Percentiles rank a stretch among this genome's conserved stretches.
phyloP scores from a whole-genome alignment of 179 eudicot species.

The Silene vulgaris region DNA sequence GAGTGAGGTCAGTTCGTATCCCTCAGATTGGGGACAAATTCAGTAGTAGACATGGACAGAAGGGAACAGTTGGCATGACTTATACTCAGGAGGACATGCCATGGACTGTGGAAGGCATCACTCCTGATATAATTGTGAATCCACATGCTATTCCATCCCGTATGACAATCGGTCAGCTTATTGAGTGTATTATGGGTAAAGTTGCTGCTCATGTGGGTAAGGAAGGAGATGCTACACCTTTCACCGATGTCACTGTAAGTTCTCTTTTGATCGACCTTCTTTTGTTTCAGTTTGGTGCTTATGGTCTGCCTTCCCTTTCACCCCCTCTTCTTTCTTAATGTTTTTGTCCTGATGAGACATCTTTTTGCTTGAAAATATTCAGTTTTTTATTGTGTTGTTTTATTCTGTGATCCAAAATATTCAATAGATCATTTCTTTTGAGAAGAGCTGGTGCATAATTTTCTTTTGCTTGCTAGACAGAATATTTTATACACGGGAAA shows the following conservation, averaged over 20 bases:
- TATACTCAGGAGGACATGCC: slow-evolving; percentile 98
- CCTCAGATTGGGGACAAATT: slow-evolving; percentile 95
- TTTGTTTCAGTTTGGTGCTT: not conserved
- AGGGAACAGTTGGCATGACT: slow-evolving; percentile 92
- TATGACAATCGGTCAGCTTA: slow-evolving; percentile 94
- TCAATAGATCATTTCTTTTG: not conserved
- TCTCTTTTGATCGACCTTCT: slow-evolving; percentile 1
- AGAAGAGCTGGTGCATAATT: not conserved
- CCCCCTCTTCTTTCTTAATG: not conserved
- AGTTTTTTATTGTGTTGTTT: not conserved
- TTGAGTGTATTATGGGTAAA: slow-evolving; percentile 94
- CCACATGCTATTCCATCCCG: slow-evolving; percentile 97
- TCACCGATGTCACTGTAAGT: slow-evolving; percentile 89
- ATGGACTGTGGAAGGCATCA: slow-evolving; percentile 83
- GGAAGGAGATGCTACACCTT: slow-evolving; percentile 98
- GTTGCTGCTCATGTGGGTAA: slow-evolving; percentile 94
- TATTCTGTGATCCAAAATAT: not conserved
- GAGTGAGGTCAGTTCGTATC: slow-evolving; percentile 81
- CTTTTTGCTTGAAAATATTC: no score
- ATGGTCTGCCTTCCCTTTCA: not conserved
- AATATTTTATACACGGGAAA: not conserved
- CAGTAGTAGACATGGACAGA: slow-evolving; percentile 90
- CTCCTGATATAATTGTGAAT: slow-evolving; percentile 84
- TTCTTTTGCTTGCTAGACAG: not conserved
- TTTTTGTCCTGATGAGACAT: no score